A percentile compares a stretch with the other conserved stretches of the same genome.
Evolutionary conservation across 2,329 filamentous ascomycete species (phyloP).

Genomic region (Phaeosphaeria sp.): DNA sequence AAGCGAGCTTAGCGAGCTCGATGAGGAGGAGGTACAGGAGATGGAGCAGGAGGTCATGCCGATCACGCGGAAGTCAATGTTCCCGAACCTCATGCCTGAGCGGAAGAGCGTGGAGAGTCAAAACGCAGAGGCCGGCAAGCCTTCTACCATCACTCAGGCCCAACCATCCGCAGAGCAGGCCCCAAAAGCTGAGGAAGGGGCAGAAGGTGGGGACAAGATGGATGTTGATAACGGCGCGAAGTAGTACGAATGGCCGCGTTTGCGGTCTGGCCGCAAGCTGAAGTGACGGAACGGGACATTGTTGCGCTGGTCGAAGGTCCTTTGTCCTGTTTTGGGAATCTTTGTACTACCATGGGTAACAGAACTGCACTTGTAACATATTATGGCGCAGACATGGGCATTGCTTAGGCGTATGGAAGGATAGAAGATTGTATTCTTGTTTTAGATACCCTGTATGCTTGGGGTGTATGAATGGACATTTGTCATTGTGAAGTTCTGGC

Average conservation of each 20-base stretch:
- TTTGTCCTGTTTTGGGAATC: background rate
- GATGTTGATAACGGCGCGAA: background rate
- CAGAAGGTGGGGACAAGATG: background rate
- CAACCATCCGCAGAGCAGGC: background rate
- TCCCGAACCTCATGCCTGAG: conserved; percentile 32
- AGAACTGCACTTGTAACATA: background rate
- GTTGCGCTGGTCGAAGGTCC: background rate
- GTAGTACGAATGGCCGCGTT: background rate
- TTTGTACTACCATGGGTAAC: background rate
- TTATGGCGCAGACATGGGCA: background rate
- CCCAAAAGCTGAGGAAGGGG: background rate
- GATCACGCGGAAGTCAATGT: conserved; percentile 26
- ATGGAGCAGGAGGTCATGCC: conserved; percentile 33
- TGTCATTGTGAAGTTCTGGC: background rate
- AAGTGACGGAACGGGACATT: background rate
- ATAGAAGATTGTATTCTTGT: background rate
- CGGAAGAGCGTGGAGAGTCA: conserved; percentile 7
- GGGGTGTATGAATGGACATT: background rate
- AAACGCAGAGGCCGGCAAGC: background rate
- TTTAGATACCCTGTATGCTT: background rate
- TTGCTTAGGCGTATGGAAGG: background rate
- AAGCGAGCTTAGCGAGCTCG: conserved; percentile 62
- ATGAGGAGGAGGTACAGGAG: conserved; percentile 50
- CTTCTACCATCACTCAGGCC: background rate
- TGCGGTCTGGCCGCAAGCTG: background rate